Base-by-base conservation (phyloP, 768 basidiomycete genomes). In the Vishniacozyma victoriae region DNA sequence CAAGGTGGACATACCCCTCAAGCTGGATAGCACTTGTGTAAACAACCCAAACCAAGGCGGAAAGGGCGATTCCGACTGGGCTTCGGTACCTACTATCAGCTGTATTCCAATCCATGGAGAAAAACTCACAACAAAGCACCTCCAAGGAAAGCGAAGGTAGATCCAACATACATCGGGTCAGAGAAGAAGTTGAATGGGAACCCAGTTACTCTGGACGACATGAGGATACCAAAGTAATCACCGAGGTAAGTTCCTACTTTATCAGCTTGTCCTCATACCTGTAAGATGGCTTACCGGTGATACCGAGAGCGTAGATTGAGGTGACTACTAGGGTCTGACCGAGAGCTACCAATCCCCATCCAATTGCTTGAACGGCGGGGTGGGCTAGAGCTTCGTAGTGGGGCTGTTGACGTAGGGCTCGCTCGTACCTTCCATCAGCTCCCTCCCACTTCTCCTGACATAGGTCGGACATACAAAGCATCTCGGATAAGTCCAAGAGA, bases 81-180 rank as follows among this genome's bases (percentile, higher is more conserved):
- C 83, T 78, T 67, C 87, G 86, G 62, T 82, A 86, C 87, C 87
- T 89, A 43, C 3, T 9, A 33, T 33, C n/a, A 33, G 29, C 29
- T n/a, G 29, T 9, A 9, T 33, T 33, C 29, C 3, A 5, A 33
- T 11, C 12, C n/a, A 6, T 1, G 14, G 33, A 22, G 14, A 0
- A 22, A 33, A 39, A 25, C 33, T 23, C 14, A 57, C 90, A 89
- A 93, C 26, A 99, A 76, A 0, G 93, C 85, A 1, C 81, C 82
- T 18, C 83, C 92, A 29, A 80, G 73, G 74, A 96, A 96, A 69
- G 83, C 87, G 75, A 99, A 75, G 4, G 90, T 91, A 64, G 85
- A 89, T 6, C 93, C 93, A 38, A 90, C 86, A 67, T 99, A 97
- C 93, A 99, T 99, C 0, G 93, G 93, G 71, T 95, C 85, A 16